Evolutionary conservation across 345 rosid species (phyloP).

Genomic region (Anacardium occidentale): DNA sequence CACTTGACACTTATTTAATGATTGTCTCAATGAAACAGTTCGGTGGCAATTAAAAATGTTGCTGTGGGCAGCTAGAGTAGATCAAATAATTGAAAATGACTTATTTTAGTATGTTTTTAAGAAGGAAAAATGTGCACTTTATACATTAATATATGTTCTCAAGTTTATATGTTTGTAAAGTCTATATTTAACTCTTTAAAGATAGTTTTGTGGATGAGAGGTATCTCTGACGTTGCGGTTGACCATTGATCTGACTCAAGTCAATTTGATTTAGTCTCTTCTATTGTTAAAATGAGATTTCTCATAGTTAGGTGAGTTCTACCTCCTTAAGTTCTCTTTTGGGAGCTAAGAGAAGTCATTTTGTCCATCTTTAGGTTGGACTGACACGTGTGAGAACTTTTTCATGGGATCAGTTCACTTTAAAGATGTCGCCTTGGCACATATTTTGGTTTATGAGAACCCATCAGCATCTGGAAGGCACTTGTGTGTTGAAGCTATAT

Average conservation of each 20-base stretch:
- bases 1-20: neutral
- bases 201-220: neutral
- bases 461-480: conserved; percentile 79
- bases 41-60: neutral
- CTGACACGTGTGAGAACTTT: conserved; percentile 66
- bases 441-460: conserved; percentile 83
- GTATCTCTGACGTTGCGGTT: neutral
- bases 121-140: neutral
- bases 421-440: conserved; percentile 87
- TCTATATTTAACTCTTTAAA: neutral
- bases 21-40: neutral
- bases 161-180: too few relatives aligned
- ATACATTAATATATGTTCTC: too few relatives aligned
- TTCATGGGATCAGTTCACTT: conserved; percentile 92
- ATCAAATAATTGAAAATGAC: neutral
- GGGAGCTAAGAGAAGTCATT: neutral
- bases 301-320: neutral
- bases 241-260: neutral
- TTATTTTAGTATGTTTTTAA: neutral
- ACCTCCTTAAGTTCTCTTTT: neutral
- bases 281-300: neutral
- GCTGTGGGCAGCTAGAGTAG: neutral
- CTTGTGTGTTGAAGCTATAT: conserved; percentile 77
- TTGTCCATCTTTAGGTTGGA: conserved; percentile 58
- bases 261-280: neutral